These are phyloP conservation scores for Prinsepia uniflora DNA, from an alignment of 306 rosid genomes.

Conservation along the genomic window DNA sequence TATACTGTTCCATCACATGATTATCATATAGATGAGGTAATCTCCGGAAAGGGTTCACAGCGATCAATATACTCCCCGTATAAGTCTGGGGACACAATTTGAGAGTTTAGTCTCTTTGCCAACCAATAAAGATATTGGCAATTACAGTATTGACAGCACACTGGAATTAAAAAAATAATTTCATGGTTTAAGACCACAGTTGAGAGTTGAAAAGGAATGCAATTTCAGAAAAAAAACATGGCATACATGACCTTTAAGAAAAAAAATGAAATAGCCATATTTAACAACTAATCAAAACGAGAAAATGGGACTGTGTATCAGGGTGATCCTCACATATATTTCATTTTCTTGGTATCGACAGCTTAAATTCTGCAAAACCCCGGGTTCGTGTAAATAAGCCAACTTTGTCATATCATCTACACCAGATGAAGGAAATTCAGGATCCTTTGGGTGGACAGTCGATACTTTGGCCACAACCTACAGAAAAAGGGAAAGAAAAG, in stretches of 20 bases:
- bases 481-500: slow-evolving; percentile 2
- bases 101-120: slow-evolving; percentile 22
- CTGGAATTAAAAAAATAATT: background rate
- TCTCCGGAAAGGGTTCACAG: slow-evolving; percentile 89
- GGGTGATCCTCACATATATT: slow-evolving; percentile 67
- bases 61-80: slow-evolving; percentile 92
- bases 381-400: slow-evolving; percentile 96
- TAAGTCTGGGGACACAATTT: slow-evolving; percentile 65
- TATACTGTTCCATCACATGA: slow-evolving; percentile 72
- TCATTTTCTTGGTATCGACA: slow-evolving; percentile 59
- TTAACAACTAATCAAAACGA: background rate
- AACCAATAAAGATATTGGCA: background rate
- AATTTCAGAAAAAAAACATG: background rate
- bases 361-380: slow-evolving; percentile 75
- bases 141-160: background rate
- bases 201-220: background rate
- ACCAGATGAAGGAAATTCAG: slow-evolving; percentile 81
- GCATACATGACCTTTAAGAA: background rate
- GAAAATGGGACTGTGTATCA: background rate
- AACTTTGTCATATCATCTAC: slow-evolving; percentile 95
- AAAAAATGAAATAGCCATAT: slow-evolving; percentile 7
- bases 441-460: slow-evolving; percentile 73
- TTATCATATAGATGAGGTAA: slow-evolving; percentile 71
- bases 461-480: slow-evolving; percentile 64
- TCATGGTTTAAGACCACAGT: background rate